Base-by-base conservation (phyloP, 2,329 filamentous ascomycete genomes). In the Colletotrichum sp. region DNA sequence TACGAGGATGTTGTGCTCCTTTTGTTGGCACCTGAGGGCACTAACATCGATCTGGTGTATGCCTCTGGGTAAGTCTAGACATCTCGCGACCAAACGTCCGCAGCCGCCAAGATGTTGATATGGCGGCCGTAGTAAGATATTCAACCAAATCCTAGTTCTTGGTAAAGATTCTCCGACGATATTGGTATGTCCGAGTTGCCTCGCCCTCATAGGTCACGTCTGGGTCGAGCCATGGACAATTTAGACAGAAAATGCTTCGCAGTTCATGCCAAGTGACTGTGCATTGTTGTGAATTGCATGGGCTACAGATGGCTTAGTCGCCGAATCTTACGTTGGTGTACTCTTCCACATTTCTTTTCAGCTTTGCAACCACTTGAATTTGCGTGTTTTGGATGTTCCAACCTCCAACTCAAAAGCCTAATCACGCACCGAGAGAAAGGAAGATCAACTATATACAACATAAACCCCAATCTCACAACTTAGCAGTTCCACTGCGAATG, bases 401-500 rank as follows among this genome's bases (percentile, higher is more conserved):
- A 26, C 55, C 24, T 30, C 24, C 55, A 52, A 52, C 44, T 52
- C n/a, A 22, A 52, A 13, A 13, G 12, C 6, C 44, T 24, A 52
- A 52, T 22, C 6, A 52, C n/a, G 10, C 44, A 52, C n/a, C 44
- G 44, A 52, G 44, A 52, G 44, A 52, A 52, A 52, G n/a, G 16
- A 52, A 52, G n/a, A 22, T 22, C n/a, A 52, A 52, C n/a, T 8
- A 52, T 52, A 2, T 64, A 4, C 63, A 28, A 24, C 34, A 15
- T 15, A 28, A 65, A 44, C 34, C 32, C 15, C 34, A 24, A 34
- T 5, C 5, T 18, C 7, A 8, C 10, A 22, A 15, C 22, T 39
- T 64, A 75, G 64, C 69, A 75, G 24, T 18, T 68, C 69, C 69
- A 75, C 73, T 75, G 5, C n/a, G 13, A 12, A 32, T 24, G n/a